Conservation (phyloP, 495 filamentous ascomycete species). For the Neurospora discreta region DNA sequence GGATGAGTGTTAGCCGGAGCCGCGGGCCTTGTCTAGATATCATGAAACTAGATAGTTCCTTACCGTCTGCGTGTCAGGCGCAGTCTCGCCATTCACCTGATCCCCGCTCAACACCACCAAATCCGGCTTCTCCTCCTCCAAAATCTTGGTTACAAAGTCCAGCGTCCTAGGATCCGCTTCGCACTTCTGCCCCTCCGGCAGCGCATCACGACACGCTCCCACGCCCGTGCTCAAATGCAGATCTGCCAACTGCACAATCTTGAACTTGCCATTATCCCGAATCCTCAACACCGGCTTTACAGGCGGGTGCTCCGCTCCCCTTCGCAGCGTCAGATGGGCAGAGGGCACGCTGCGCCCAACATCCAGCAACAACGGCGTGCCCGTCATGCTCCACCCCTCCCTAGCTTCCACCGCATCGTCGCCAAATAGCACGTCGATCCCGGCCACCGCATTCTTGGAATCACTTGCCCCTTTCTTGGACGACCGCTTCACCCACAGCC, state of each 20-base stretch:
- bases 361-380: slow-evolving; percentile 58
- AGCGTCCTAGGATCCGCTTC: slow-evolving; percentile 87
- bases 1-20: slow-evolving; percentile 3
- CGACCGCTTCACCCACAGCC: slow-evolving; percentile 80
- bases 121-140: slow-evolving; percentile 89
- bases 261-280: slow-evolving; percentile 83
- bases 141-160: slow-evolving; percentile 68
- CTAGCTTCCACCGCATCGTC: slow-evolving; percentile 87
- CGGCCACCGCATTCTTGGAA: slow-evolving; percentile 65
- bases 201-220: slow-evolving; percentile 71
- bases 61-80: slow-evolving; percentile 78
- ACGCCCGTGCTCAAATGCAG: slow-evolving; percentile 84
- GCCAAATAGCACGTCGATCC: slow-evolving; percentile 84
- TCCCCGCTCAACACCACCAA: slow-evolving; percentile 85
- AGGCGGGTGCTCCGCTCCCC: slow-evolving; percentile 47
- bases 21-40: neutral
- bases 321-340: slow-evolving; percentile 62
- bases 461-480: slow-evolving; percentile 67
- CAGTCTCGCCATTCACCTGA: slow-evolving; percentile 88
- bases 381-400: slow-evolving; percentile 65
- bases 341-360: slow-evolving; percentile 47
- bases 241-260: slow-evolving; percentile 91
- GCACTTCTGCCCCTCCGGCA: slow-evolving; percentile 68
- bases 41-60: neutral
- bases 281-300: slow-evolving; percentile 64